phyloP scores from a whole-genome alignment of 2,329 filamentous ascomycete species.

The Coleophoma eucalyptorum region DNA sequence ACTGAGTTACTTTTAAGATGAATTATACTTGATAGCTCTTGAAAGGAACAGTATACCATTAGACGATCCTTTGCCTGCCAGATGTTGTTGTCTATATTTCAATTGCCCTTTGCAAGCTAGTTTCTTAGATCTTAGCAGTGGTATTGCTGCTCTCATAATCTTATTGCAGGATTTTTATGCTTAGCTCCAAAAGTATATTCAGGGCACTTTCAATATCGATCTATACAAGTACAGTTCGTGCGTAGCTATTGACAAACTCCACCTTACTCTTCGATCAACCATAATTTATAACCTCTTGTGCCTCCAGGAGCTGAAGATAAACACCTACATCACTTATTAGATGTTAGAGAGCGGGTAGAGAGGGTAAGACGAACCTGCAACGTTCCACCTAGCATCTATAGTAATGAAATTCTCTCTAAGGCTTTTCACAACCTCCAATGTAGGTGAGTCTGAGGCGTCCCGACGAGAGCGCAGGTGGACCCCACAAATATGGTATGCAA shows the following conservation, averaged over 20 bases:
- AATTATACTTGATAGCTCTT: no score
- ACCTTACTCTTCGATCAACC: background rate
- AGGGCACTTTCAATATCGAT: no score
- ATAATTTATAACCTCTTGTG: constrained; percentile 6
- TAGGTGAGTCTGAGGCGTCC: background rate
- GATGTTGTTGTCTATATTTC: no score
- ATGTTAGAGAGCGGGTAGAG: background rate
- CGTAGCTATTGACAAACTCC: background rate
- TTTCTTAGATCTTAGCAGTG: no score
- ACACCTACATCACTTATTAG: constrained; percentile 3
- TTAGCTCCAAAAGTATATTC: no score
- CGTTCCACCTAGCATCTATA: constrained; percentile 3
- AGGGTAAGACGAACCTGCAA: constrained; percentile 1
- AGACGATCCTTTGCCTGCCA: no score
- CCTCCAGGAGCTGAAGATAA: constrained; percentile 8
- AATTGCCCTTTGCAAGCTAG: no score
- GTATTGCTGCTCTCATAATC: no score
- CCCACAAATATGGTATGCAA: constrained; percentile 2
- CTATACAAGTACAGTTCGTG: no score
- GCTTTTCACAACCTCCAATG: background rate
- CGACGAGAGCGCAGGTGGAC: background rate
- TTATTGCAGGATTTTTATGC: no score
- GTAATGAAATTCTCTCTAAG: background rate
- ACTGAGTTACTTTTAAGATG: no score
- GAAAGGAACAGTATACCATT: no score